Evolutionary conservation across 345 rosid species (phyloP).

Genomic region (Eucalyptus erythrocorys): DNA sequence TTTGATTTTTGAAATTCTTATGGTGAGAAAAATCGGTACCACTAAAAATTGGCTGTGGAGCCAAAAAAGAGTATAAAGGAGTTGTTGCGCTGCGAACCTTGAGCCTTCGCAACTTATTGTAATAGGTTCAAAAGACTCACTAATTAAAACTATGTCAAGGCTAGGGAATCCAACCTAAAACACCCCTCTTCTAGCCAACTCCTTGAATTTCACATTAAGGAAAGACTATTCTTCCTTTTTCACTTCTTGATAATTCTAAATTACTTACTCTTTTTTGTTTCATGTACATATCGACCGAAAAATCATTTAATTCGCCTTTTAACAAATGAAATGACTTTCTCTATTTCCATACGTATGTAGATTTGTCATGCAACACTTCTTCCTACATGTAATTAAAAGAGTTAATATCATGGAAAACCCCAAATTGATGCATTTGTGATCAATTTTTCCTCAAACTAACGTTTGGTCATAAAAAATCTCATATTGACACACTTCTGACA

Average conservation of each 20-base stretch:
- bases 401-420: too few relatives aligned
- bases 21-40: neutral
- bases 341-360: neutral
- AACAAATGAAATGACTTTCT: neutral
- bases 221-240: neutral
- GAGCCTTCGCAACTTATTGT: neutral
- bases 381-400: neutral
- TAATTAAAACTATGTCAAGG: neutral
- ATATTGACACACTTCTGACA: too few relatives aligned
- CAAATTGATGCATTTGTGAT: too few relatives aligned
- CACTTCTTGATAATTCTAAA: neutral
- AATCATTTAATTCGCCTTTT: neutral
- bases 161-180: too few relatives aligned
- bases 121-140: neutral
- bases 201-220: neutral
- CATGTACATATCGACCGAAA: neutral
- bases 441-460: too few relatives aligned
- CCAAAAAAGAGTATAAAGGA: neutral
- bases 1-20: neutral
- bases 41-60: neutral
- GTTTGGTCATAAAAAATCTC: too few relatives aligned
- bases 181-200: neutral
- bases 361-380: neutral
- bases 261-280: neutral
- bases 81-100: neutral